These are phyloP conservation scores for Mucor sp. DNA, from an alignment of 371 early-diverging fungal species.

Conservation along the genomic window DNA sequence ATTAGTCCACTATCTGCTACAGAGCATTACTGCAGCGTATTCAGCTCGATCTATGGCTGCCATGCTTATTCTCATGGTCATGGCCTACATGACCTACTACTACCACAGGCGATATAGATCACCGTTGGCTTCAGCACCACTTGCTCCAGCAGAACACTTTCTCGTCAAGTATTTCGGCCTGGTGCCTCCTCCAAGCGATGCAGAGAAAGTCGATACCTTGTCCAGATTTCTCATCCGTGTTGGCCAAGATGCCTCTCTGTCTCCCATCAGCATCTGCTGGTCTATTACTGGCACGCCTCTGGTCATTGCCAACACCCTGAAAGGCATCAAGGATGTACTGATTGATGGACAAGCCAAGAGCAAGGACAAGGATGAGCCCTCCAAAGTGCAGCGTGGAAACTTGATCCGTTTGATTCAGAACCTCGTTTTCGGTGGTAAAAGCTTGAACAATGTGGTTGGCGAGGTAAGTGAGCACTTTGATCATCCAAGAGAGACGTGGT, in stretches of 20 bases:
- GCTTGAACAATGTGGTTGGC: conserved; percentile 45
- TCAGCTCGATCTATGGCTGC: neutral
- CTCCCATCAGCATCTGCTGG: conserved; percentile 48
- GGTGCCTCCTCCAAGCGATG: conserved; percentile 42
- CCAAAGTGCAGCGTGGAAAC: conserved; percentile 42
- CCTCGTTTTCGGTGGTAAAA: conserved; percentile 52
- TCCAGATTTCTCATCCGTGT: conserved; percentile 41
- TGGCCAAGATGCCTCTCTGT: conserved; percentile 32
- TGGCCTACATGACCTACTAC: conserved; percentile 15
- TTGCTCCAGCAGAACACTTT: conserved; percentile 31
- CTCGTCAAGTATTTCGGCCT: conserved; percentile 40
- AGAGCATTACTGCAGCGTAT: neutral
- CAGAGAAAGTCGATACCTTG: conserved; percentile 27
- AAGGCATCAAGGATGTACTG: conserved; percentile 49
- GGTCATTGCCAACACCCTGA: conserved; percentile 44
- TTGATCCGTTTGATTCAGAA: conserved; percentile 46
- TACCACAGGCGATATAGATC: conserved; percentile 29
- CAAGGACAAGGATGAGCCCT: conserved; percentile 16
- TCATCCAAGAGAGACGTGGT: neutral
- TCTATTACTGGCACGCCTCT: conserved; percentile 41
- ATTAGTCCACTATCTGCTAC: neutral
- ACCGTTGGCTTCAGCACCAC: conserved; percentile 28
- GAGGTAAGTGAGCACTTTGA: conserved; percentile 23
- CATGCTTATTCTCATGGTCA: neutral
- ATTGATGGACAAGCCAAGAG: conserved; percentile 41